Percentiles rank a stretch among this genome's conserved stretches.
Evolutionary conservation across 768 basidiomycete species (phyloP).

Genomic region (Boletus sp.): DNA sequence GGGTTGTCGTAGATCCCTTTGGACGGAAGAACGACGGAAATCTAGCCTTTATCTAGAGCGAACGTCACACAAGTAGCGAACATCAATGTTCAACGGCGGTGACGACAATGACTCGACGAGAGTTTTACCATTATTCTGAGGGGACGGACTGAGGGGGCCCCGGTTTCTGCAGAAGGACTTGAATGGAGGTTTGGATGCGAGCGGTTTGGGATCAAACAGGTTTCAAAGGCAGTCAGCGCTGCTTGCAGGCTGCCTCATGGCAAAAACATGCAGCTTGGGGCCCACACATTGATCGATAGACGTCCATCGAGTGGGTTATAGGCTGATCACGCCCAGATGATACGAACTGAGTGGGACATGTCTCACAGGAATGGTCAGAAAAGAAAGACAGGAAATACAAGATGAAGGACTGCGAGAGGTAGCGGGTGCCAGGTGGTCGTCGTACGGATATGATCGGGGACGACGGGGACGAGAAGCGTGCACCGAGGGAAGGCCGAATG

Average conservation of each 20-base stretch:
- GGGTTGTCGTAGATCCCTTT: background rate
- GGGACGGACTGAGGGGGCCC: background rate
- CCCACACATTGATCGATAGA: conserved; percentile 9
- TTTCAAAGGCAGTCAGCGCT: conserved; percentile 1
- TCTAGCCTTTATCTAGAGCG: conserved; percentile 2
- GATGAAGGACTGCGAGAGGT: background rate
- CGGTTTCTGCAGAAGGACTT: conserved; percentile 3
- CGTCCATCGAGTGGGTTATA: background rate
- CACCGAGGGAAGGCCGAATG: background rate
- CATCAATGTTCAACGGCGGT: conserved; percentile 1
- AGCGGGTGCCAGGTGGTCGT: background rate
- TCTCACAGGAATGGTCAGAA: background rate
- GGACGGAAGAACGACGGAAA: too few species aligned
- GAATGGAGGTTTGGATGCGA: conserved; percentile 5
- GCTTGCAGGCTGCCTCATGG: conserved; percentile 26
- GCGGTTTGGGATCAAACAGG: conserved; percentile 1
- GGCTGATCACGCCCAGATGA: background rate
- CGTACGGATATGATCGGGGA: background rate
- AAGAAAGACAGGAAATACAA: too few species aligned
- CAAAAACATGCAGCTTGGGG: conserved; percentile 12
- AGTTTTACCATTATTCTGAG: conserved; percentile 13
- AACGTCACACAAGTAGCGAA: background rate
- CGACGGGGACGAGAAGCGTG: background rate
- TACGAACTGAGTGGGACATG: conserved; percentile 26
- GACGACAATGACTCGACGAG: background rate